A percentile compares a stretch with the other conserved stretches of the same genome.
phyloP scores from a whole-genome alignment of 495 filamentous ascomycete species.

The Talaromyces ruber region DNA sequence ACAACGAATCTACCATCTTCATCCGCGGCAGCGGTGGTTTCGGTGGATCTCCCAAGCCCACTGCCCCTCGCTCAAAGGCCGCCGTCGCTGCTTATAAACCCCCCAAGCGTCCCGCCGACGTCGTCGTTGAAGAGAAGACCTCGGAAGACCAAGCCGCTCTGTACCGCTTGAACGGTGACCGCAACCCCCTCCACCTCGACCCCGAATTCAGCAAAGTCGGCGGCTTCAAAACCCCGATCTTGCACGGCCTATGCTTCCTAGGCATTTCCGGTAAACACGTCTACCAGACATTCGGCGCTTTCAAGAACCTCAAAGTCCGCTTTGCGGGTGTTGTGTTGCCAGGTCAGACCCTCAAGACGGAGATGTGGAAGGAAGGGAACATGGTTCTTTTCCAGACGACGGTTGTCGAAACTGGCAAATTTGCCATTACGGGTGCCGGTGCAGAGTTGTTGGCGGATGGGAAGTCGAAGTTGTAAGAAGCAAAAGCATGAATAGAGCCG shows the following conservation, averaged over 20 bases:
- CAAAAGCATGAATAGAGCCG: background rate
- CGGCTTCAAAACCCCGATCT: conserved; percentile 89
- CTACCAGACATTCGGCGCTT: conserved; percentile 71
- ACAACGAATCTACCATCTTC: conserved; percentile 90
- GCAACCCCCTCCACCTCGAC: conserved; percentile 92
- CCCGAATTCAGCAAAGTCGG: conserved; percentile 90
- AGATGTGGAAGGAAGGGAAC: conserved; percentile 97
- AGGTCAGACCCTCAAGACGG: conserved; percentile 87
- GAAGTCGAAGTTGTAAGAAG: conserved; percentile 53
- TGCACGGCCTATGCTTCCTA: conserved; percentile 95
- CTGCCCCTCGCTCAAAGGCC: conserved; percentile 58
- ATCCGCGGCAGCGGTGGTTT: conserved; percentile 90
- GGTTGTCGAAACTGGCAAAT: conserved; percentile 94
- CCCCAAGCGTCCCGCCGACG: conserved; percentile 69
- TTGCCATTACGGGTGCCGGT: conserved; percentile 80
- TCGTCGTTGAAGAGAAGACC: conserved; percentile 80
- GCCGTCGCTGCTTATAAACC: conserved; percentile 71
- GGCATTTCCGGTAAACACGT: conserved; percentile 88
- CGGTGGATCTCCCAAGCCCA: conserved; percentile 72
- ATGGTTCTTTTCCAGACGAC: conserved; percentile 86
- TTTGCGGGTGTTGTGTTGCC: conserved; percentile 91
- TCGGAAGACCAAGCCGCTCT: conserved; percentile 89
- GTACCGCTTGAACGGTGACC: conserved; percentile 90
- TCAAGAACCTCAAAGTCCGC: conserved; percentile 91
- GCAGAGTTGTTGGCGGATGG: conserved; percentile 64